phyloP scores from a whole-genome alignment of 78 protist species.

The Dictyostelium intermedium region DNA sequence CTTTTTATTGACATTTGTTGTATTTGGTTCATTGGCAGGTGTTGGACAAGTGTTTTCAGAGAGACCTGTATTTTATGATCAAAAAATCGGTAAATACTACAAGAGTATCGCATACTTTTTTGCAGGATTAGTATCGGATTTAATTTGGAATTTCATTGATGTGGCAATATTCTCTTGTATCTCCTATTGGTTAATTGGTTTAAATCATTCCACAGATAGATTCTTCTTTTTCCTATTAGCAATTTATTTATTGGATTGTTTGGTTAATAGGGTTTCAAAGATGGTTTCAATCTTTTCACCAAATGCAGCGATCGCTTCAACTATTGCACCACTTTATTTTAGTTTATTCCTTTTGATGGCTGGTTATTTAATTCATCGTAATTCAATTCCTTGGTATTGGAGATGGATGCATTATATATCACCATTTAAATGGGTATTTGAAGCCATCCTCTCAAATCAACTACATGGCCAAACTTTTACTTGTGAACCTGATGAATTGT shows the following conservation, averaged over 20 bases:
- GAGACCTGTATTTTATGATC: constrained; percentile 69
- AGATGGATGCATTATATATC: constrained; percentile 70
- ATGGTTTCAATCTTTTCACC: constrained; percentile 29
- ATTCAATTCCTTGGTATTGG: constrained; percentile 21
- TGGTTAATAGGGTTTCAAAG: constrained; percentile 36
- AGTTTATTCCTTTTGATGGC: constrained; percentile 48
- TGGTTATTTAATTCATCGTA: constrained; percentile 51
- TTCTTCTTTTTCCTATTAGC: constrained; percentile 49
- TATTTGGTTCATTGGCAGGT: constrained; percentile 71
- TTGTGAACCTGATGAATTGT: constrained; percentile 21
- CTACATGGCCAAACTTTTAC: constrained; percentile 2
- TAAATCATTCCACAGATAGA: neutral
- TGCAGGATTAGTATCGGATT: constrained; percentile 30
- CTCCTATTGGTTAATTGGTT: constrained; percentile 78
- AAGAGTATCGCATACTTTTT: constrained; percentile 29
- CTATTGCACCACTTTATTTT: constrained; percentile 44
- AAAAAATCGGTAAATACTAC: constrained; percentile 49
- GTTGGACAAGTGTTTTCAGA: constrained; percentile 68
- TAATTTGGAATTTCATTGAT: constrained; percentile 58
- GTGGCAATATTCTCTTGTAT: neutral
- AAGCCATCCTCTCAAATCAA: constrained; percentile 39
- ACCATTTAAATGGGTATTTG: constrained; percentile 69
- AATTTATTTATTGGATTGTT: constrained; percentile 32
- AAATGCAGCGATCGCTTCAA: constrained; percentile 18
- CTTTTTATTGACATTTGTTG: constrained; percentile 61